Conservation (phyloP, 768 basidiomycete species). For the Lactarius quietus region DNA sequence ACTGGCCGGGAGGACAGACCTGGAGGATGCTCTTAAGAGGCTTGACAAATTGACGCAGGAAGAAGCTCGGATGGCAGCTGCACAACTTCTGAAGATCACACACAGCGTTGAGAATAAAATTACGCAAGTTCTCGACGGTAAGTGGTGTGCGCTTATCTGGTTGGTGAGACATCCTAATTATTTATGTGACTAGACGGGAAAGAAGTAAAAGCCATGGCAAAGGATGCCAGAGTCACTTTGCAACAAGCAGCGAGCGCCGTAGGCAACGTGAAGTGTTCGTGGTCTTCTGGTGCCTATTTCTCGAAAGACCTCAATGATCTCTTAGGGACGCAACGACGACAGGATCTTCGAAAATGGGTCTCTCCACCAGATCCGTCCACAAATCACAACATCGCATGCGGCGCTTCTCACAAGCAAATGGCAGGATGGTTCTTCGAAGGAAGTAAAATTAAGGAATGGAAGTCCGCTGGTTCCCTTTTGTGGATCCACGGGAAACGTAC, state of each 20-base stretch:
- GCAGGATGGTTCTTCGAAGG: conserved; percentile 3
- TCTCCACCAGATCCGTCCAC: conserved; percentile 2
- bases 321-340: neutral
- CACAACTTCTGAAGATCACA: neutral
- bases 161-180: neutral
- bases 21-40: neutral
- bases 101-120: neutral
- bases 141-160: neutral
- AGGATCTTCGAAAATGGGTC: neutral
- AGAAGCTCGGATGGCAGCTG: neutral
- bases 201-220: neutral
- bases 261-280: neutral
- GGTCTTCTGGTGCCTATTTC: neutral
- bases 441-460: neutral
- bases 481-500: neutral
- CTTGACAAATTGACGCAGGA: neutral
- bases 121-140: neutral
- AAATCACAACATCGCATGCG: conserved; percentile 3
- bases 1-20: neutral
- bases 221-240: neutral
- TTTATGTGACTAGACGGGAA: neutral
- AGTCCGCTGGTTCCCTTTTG: neutral
- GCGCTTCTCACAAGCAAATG: neutral
- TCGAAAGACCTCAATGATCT: neutral
- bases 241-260: neutral